Evolutionary conservation across 345 rosid genomes (phyloP).

Genomic region (Kandelia obovata): DNA sequence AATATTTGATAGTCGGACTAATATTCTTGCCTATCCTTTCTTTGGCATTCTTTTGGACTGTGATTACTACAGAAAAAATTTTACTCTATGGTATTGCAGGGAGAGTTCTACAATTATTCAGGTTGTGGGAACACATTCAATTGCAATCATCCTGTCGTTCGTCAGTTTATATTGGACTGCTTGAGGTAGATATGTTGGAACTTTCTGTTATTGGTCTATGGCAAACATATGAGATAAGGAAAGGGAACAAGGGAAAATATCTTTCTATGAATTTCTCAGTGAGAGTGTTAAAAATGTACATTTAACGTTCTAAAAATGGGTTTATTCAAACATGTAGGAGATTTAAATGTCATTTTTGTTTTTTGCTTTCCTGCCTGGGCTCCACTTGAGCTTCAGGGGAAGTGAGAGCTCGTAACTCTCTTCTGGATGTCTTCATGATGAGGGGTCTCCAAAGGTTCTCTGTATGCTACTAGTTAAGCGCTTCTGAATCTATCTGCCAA

Average conservation of each 20-base stretch:
- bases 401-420: no score
- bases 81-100: conserved; percentile 42
- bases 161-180: conserved; percentile 84
- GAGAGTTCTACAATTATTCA: conserved; percentile 96
- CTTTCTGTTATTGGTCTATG: not conserved
- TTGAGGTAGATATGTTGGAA: conserved; percentile 51
- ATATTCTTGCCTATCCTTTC: not conserved
- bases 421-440: no score
- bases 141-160: conserved; percentile 96
- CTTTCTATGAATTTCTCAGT: no score
- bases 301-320: no score
- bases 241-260: not conserved
- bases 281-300: no score
- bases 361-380: no score
- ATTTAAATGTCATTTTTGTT: no score
- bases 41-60: not conserved
- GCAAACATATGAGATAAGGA: not conserved
- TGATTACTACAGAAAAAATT: conserved; percentile 9
- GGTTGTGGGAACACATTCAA: conserved; percentile 98
- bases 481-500: no score
- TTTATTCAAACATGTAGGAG: no score
- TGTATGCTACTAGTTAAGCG: no score
- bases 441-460: no score
- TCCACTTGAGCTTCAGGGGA: no score
- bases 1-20: not conserved